A percentile compares a stretch with the other conserved stretches of the same genome.
Conservation (phyloP, 345 rosid genomes). For the Populus ilicifolia region DNA sequence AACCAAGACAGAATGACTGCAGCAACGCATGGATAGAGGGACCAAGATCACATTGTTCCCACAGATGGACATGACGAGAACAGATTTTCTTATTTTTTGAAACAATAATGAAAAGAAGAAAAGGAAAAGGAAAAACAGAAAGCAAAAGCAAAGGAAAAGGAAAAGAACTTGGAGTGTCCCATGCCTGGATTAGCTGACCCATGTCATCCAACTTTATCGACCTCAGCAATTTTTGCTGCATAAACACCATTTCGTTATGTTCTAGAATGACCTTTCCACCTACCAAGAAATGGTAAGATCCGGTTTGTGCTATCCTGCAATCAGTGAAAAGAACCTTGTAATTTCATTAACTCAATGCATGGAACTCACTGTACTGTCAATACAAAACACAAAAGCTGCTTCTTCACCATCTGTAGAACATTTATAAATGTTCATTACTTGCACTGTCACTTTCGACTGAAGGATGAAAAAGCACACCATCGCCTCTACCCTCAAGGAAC, state of each 20-base stretch:
- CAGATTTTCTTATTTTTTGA: background rate
- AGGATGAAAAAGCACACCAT: constrained; percentile 40
- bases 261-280: constrained; percentile 79
- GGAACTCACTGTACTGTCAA: background rate
- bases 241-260: constrained; percentile 91
- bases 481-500: constrained; percentile 75
- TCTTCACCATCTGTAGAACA: background rate
- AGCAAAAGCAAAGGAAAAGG: background rate
- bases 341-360: background rate
- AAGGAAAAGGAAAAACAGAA: background rate
- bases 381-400: background rate
- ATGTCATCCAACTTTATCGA: constrained; percentile 52
- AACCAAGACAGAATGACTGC: background rate
- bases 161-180: constrained; percentile 10
- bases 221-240: constrained; percentile 78
- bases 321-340: constrained; percentile 5
- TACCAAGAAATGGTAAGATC: constrained; percentile 70
- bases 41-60: background rate
- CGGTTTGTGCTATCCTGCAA: constrained; percentile 47
- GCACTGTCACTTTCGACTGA: constrained; percentile 42
- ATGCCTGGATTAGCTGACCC: constrained; percentile 69
- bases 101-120: background rate
- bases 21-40: background rate
- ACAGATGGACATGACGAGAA: background rate
- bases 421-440: constrained; percentile 12